These are phyloP conservation scores for Malassezia japonica DNA, from an alignment of 1,284 basidiomycete genomes.

Conservation along the genomic window DNA sequence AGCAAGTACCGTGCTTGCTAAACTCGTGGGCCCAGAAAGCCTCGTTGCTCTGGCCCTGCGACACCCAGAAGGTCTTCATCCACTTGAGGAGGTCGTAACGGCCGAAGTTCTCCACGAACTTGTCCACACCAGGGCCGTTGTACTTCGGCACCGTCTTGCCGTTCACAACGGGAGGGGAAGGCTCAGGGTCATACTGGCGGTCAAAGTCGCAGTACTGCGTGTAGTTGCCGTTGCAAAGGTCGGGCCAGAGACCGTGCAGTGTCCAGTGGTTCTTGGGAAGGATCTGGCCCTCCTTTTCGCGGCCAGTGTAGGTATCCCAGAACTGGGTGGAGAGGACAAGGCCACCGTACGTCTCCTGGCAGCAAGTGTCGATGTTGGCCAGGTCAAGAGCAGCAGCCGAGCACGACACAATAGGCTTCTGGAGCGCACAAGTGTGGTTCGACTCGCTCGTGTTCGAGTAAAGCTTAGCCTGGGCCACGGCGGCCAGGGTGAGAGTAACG, in stretches of 20 bases:
- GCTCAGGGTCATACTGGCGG: slow-evolving; percentile 2
- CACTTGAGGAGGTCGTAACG: not conserved
- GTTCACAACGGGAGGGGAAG: not conserved
- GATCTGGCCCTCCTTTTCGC: not conserved
- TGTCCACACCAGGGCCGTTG: slow-evolving; percentile 1
- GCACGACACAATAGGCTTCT: not conserved
- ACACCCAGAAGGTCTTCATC: slow-evolving; percentile 6
- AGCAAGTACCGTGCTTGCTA: slow-evolving; percentile 10
- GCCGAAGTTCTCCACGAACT: not conserved
- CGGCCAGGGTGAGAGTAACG: not conserved
- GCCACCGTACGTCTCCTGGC: slow-evolving; percentile 5
- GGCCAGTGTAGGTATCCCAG: slow-evolving; percentile 5
- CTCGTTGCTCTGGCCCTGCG: not conserved
- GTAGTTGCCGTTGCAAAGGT: slow-evolving; percentile 7
- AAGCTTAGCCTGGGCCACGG: not conserved
- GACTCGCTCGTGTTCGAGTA: not conserved
- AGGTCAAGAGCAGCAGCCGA: not conserved
- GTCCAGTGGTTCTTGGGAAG: slow-evolving; percentile 7
- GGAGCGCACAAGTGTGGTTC: not conserved
- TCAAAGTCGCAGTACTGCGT: slow-evolving; percentile 4
- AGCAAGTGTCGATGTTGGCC: not conserved
- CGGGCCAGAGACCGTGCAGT: slow-evolving; percentile 6
- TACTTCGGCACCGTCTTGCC: not conserved
- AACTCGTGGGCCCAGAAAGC: slow-evolving; percentile 12
- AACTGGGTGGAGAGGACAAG: not conserved